These are phyloP conservation scores for Exophiala xenobiotica DNA, from an alignment of 2,329 filamentous ascomycete species.

Conservation along the genomic window DNA sequence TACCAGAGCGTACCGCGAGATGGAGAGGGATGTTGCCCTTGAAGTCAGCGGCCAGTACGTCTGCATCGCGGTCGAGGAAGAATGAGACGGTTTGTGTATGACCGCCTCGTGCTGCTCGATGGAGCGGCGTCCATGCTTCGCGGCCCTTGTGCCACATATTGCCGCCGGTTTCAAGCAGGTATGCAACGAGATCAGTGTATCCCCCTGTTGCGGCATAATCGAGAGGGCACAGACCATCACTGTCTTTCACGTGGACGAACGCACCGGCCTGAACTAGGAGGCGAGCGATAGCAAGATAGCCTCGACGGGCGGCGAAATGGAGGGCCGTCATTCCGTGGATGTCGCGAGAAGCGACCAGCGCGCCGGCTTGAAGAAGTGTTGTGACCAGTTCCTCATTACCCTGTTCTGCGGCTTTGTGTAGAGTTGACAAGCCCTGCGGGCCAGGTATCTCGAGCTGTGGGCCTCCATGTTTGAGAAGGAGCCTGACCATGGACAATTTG, in stretches of 20 bases:
- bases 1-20: constrained; percentile 27
- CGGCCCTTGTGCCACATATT: constrained; percentile 32
- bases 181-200: constrained; percentile 20
- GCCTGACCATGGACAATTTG: constrained; percentile 17
- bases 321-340: constrained; percentile 24
- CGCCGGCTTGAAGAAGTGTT: constrained; percentile 29
- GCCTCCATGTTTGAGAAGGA: constrained; percentile 24
- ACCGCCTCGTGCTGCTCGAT: constrained; percentile 33
- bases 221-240: constrained; percentile 23
- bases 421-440: constrained; percentile 28
- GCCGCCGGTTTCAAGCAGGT: constrained; percentile 30
- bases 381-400: constrained; percentile 32
- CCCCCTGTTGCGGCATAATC: constrained; percentile 29
- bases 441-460: constrained; percentile 23
- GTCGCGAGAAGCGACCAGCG: constrained; percentile 29
- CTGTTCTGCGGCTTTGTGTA: constrained; percentile 32
- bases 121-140: constrained; percentile 33
- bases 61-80: constrained; percentile 32
- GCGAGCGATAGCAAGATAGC: constrained; percentile 19
- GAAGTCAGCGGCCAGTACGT: constrained; percentile 31
- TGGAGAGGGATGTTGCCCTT: constrained; percentile 24
- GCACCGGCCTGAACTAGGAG: constrained; percentile 23
- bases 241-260: constrained; percentile 22
- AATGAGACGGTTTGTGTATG: constrained; percentile 33
- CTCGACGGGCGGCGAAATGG: constrained; percentile 26